Base-by-base conservation (phyloP, 345 rosid species). In the Bruguiera parviflora region DNA sequence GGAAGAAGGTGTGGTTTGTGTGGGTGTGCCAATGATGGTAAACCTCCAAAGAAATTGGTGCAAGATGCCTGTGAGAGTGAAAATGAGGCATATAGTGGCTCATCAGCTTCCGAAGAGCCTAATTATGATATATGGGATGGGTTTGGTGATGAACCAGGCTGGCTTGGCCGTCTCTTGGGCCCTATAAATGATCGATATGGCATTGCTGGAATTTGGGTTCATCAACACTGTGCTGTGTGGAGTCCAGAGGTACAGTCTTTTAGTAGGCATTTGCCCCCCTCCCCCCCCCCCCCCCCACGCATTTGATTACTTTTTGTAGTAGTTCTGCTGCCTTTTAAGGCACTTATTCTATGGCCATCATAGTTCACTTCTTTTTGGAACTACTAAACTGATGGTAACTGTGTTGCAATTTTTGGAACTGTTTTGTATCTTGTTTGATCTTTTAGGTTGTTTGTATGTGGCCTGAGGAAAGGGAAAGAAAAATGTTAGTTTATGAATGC, bases 121-220 rank as follows among this genome's bases (percentile, higher is more conserved):
- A 88, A 80, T 77, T 91, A 91, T 82, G 97, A 91, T 76, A 68
- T 85, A 65, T 83, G 91, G 89, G 99, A 95, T 86, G 99, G 99
- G 78, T 95, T 95, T 75, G 92, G 92, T 58, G 91, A 95, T 69
- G 97, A 87, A 68, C 85, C 97, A 64, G 93, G 89, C 43, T 94
- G 98, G 98, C 95, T 94, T 74, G 98, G 97, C 68, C 92, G 87
- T 66, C 86, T 91, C 21, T 80, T 94, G 83, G 98, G 98, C 64
- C 97, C 98, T 64, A 78, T 91, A 77, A 91, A 91, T 66, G 98
- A 94, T 72, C 96, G 96, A 16, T 80, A 89, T 82, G 98, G 98
- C 68, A 91, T 94, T 80, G 92, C 98, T 79, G 87, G 97, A 79
- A 94, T 88, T 52, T 94, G 98, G 98, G 98, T 91, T 84, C 98